phyloP scores from a whole-genome alignment of 1,139 yeast genomes.

The Zygotorulaspora mrakii region DNA sequence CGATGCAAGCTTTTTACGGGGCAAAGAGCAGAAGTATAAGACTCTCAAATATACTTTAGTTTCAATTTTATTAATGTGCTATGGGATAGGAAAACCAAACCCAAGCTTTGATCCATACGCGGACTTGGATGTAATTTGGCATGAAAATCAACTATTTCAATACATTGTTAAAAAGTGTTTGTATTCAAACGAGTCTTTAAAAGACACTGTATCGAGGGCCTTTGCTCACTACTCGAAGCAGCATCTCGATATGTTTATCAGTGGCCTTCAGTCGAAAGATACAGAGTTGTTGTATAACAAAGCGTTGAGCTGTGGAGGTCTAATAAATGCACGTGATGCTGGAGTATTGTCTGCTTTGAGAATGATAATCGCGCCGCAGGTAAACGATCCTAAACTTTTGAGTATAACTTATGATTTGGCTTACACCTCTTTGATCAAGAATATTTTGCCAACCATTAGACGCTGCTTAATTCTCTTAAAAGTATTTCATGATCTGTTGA shows the following conservation, averaged over 20 bases:
- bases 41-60: conserved; percentile 37
- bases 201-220: conserved; percentile 22
- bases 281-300: conserved; percentile 12
- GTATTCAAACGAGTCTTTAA: conserved; percentile 21
- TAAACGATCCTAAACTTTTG: conserved; percentile 10
- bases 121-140: conserved; percentile 15
- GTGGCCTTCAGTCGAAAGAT: conserved; percentile 12
- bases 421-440: conserved; percentile 23
- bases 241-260: conserved; percentile 19
- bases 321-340: conserved; percentile 7
- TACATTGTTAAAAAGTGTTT: conserved; percentile 28
- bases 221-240: conserved; percentile 21
- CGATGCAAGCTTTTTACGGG: conserved; percentile 39
- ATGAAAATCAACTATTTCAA: conserved; percentile 33
- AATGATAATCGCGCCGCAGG: conserved; percentile 11
- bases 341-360: conserved; percentile 11
- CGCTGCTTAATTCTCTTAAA: conserved; percentile 30
- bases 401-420: conserved; percentile 20
- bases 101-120: conserved; percentile 20
- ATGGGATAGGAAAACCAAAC: conserved; percentile 25
- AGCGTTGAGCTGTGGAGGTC: conserved; percentile 10
- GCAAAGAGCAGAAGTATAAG: conserved; percentile 36
- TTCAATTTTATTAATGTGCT: conserved; percentile 37
- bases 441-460: conserved; percentile 30
- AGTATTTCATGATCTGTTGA: conserved; percentile 24